These are phyloP conservation scores for Mallotus nudiflorus DNA, from an alignment of 345 rosid species.

Conservation along the genomic window DNA sequence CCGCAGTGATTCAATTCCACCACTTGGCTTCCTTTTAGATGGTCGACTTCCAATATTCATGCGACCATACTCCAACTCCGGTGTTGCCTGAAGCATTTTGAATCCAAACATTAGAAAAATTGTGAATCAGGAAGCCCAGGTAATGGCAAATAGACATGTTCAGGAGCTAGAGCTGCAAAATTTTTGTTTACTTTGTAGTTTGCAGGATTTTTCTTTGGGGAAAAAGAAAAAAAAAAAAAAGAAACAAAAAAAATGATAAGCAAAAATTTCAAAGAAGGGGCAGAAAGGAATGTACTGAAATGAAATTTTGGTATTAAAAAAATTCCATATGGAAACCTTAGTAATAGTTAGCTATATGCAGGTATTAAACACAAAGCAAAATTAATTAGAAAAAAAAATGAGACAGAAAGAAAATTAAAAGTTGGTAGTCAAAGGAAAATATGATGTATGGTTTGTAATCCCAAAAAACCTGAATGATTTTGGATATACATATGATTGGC, in stretches of 20 bases:
- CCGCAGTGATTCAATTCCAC: slow-evolving; percentile 92
- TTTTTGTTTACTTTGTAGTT: not conserved
- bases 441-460: too few relatives aligned
- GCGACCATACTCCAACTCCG: slow-evolving; percentile 94
- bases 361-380: not conserved
- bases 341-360: too few relatives aligned
- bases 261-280: too few relatives aligned
- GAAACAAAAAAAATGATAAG: too few relatives aligned
- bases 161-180: not conserved
- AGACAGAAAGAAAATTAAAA: too few relatives aligned
- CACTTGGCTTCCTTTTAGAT: slow-evolving; percentile 93
- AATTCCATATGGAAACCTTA: not conserved
- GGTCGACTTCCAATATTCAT: slow-evolving; percentile 99
- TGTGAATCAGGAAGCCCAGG: not conserved
- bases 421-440: too few relatives aligned
- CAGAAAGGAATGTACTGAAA: too few relatives aligned
- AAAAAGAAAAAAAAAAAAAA: not conserved
- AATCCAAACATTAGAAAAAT: not conserved
- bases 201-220: not conserved
- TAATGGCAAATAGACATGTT: too few relatives aligned
- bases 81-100: slow-evolving; percentile 66
- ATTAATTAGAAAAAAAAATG: too few relatives aligned
- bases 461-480: too few relatives aligned
- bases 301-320: not conserved
- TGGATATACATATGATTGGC: not conserved